Conservation (phyloP, 2,329 filamentous ascomycete species). For the Aureobasidium sp. region DNA sequence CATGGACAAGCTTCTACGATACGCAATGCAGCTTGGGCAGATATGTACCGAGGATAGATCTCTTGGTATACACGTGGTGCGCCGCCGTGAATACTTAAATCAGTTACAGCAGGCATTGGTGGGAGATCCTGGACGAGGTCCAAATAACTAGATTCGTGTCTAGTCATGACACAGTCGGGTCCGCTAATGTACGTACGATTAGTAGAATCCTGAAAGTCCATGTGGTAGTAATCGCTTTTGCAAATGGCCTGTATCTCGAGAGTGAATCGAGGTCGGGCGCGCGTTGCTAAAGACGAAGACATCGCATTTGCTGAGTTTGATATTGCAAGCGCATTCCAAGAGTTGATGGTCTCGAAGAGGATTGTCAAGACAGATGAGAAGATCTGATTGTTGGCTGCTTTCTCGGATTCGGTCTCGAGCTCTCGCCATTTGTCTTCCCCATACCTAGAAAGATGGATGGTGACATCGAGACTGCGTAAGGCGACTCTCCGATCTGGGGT, state of each 20-base stretch:
- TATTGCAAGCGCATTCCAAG: neutral
- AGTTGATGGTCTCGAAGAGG: neutral
- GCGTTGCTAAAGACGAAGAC: neutral
- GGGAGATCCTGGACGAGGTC: neutral
- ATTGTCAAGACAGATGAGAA: neutral
- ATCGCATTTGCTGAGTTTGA: fast-evolving
- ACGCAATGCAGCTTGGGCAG: neutral
- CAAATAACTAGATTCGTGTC: neutral
- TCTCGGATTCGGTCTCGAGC: neutral
- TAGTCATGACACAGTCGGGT: neutral
- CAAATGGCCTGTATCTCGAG: neutral
- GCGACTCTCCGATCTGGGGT: neutral
- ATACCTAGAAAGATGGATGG: neutral
- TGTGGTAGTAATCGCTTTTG: neutral
- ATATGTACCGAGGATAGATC: neutral
- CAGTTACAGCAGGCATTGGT: neutral
- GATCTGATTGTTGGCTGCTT: neutral
- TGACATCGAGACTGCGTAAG: neutral
- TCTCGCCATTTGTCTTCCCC: neutral
- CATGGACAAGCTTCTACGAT: neutral
- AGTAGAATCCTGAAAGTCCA: neutral
- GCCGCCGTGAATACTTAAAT: neutral
- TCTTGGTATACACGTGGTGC: neutral
- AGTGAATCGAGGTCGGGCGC: neutral
- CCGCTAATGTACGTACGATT: neutral